Percentiles rank a stretch among this genome's conserved stretches.
These are phyloP conservation scores for Schwanniomyces sp. DNA, from an alignment of 805 yeast genomes.

Conservation along the genomic window DNA sequence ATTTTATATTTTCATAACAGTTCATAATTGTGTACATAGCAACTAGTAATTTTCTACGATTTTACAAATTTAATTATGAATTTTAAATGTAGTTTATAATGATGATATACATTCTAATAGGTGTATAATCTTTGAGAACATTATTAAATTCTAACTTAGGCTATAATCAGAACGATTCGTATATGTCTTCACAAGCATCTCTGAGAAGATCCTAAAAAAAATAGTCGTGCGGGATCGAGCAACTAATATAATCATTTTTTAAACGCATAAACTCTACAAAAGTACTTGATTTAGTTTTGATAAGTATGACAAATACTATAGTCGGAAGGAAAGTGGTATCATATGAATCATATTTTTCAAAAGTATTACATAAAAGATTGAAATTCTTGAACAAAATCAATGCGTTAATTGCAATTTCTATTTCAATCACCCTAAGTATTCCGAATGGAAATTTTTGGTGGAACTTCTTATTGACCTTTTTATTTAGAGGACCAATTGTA, in stretches of 20 bases:
- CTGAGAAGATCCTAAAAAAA: not conserved
- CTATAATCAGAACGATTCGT: no score
- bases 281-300: not conserved
- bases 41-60: not conserved
- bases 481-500: slow-evolving; percentile 29
- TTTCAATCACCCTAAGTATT: slow-evolving; percentile 22
- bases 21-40: slow-evolving; percentile 1
- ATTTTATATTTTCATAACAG: not conserved
- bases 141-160: no score
- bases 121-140: no score
- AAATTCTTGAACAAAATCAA: slow-evolving; percentile 33
- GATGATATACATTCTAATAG: no score
- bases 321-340: slow-evolving; percentile 5
- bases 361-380: slow-evolving; percentile 34
- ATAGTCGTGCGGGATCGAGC: not conserved
- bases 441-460: slow-evolving; percentile 33
- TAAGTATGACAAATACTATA: slow-evolving; percentile 2
- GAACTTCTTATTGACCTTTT: slow-evolving; percentile 22
- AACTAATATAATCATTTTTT: not conserved
- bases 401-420: slow-evolving; percentile 22
- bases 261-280: not conserved
- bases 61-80: no score
- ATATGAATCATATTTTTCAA: slow-evolving; percentile 16
- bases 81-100: no score
- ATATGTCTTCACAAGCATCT: not conserved